These are phyloP conservation scores for Debaryomyces sp. DNA, from an alignment of 1,139 yeast genomes.

Conservation along the genomic window DNA sequence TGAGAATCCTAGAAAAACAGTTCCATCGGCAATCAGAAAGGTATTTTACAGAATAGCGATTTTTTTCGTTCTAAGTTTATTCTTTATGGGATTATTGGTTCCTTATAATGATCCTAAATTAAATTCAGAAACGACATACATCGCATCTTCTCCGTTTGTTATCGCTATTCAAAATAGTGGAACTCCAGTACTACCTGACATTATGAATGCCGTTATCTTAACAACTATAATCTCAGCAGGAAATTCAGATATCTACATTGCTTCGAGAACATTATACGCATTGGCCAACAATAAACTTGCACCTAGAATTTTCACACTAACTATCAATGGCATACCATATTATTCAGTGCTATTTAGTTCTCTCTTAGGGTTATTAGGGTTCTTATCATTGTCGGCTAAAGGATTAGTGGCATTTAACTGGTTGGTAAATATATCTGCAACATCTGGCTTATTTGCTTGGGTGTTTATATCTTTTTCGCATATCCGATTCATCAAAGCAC, in stretches of 20 bases:
- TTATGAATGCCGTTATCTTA: constrained; percentile 75
- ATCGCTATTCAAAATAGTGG: constrained; percentile 69
- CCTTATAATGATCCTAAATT: constrained; percentile 66
- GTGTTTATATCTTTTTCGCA: constrained; percentile 67
- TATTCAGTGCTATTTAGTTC: constrained; percentile 62
- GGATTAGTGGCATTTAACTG: constrained; percentile 81
- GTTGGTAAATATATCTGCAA: constrained; percentile 80
- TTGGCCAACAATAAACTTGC: constrained; percentile 64
- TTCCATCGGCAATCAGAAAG: constrained; percentile 83
- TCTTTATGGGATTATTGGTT: constrained; percentile 81
- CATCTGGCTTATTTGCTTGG: constrained; percentile 78
- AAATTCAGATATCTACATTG: constrained; percentile 78
- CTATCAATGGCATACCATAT: constrained; percentile 71
- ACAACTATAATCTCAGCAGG: constrained; percentile 76
- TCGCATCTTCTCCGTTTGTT: constrained; percentile 54
- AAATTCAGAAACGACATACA: constrained; percentile 25
- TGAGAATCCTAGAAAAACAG: constrained; percentile 75
- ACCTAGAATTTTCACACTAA: constrained; percentile 54
- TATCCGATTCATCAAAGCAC: constrained; percentile 65
- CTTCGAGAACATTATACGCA: constrained; percentile 71
- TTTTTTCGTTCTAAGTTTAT: constrained; percentile 77
- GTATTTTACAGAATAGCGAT: constrained; percentile 79
- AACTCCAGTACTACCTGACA: constrained; percentile 66
- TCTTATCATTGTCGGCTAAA: constrained; percentile 61
- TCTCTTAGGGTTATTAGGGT: constrained; percentile 65